Conservation (phyloP, 2,329 filamentous ascomycete genomes). For the Colletotrichum coccodes region DNA sequence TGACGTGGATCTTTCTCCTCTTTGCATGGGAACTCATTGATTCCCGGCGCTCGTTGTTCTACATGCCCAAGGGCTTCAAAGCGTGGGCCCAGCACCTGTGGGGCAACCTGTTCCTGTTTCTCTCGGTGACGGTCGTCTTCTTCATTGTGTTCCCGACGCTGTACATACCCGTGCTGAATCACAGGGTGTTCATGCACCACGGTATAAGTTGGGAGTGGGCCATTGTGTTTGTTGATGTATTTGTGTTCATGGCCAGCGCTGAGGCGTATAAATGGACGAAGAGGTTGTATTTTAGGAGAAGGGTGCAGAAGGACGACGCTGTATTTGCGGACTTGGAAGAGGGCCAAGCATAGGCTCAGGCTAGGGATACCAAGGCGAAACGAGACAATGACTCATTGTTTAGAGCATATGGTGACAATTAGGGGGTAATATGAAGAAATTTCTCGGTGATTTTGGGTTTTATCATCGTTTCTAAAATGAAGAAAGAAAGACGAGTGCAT, state of each 20-base stretch:
- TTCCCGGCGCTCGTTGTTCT: slow-evolving; percentile 77
- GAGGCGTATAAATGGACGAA: slow-evolving; percentile 75
- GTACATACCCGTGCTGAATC: slow-evolving; percentile 69
- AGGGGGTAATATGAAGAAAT: no score
- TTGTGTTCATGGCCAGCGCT: slow-evolving; percentile 70
- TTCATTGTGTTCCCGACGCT: slow-evolving; percentile 59
- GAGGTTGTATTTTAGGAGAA: slow-evolving; percentile 65
- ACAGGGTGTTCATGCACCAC: slow-evolving; percentile 65
- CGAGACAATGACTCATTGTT: no score
- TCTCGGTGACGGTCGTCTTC: slow-evolving; percentile 60
- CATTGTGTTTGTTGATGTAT: slow-evolving; percentile 63
- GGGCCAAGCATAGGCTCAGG: background rate
- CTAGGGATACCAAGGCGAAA: no score
- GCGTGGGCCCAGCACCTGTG: slow-evolving; percentile 75
- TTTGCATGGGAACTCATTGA: slow-evolving; percentile 81
- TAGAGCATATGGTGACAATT: no score
- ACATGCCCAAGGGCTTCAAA: slow-evolving; percentile 72
- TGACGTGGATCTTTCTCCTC: slow-evolving; percentile 81
- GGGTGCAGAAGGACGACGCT: slow-evolving; percentile 47
- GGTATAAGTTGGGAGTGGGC: slow-evolving; percentile 71
- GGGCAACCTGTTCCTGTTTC: slow-evolving; percentile 78
- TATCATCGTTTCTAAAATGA: no score
- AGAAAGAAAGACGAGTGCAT: no score
- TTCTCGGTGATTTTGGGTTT: no score
- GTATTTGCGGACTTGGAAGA: background rate